These are phyloP conservation scores for Auriscalpium orientale DNA, from an alignment of 768 basidiomycete species.

Conservation along the genomic window DNA sequence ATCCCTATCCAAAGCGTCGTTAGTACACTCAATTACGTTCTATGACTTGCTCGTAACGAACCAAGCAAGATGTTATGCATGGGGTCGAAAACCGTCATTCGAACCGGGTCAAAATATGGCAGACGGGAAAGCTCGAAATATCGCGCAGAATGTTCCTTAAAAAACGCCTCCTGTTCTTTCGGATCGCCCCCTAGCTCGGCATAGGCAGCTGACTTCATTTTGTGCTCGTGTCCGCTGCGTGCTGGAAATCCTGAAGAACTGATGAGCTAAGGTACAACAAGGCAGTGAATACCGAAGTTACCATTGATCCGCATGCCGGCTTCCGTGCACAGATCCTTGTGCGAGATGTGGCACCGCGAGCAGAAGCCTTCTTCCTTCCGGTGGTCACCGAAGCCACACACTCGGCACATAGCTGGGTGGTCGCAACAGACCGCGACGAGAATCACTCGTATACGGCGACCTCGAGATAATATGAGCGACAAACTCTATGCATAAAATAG, in stretches of 20 bases:
- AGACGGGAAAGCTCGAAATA: conserved; percentile 11
- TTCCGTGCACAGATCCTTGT: too few species aligned
- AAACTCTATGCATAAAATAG: too few species aligned
- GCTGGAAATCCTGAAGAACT: too few species aligned
- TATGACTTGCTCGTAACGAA: not conserved
- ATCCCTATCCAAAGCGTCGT: conserved; percentile 10
- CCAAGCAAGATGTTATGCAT: conserved; percentile 13
- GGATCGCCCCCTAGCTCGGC: too few species aligned
- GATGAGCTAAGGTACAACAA: too few species aligned
- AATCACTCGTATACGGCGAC: not conserved
- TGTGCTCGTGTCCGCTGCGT: too few species aligned
- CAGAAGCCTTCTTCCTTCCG: conserved; percentile 3
- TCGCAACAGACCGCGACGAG: conserved; percentile 8
- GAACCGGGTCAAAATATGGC: conserved; percentile 11
- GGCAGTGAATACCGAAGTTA: too few species aligned
- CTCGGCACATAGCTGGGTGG: conserved; percentile 13
- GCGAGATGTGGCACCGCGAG: not conserved
- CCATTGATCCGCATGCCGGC: too few species aligned
- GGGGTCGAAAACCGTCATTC: conserved; percentile 10
- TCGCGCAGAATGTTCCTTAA: conserved; percentile 3
- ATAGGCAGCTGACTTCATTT: too few species aligned
- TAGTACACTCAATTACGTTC: not conserved
- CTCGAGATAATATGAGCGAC: too few species aligned
- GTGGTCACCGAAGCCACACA: conserved; percentile 11
- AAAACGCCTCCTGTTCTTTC: not conserved